These are phyloP conservation scores for Neonectria neomacrospora DNA, from an alignment of 2,329 filamentous ascomycete species.

Conservation along the genomic window DNA sequence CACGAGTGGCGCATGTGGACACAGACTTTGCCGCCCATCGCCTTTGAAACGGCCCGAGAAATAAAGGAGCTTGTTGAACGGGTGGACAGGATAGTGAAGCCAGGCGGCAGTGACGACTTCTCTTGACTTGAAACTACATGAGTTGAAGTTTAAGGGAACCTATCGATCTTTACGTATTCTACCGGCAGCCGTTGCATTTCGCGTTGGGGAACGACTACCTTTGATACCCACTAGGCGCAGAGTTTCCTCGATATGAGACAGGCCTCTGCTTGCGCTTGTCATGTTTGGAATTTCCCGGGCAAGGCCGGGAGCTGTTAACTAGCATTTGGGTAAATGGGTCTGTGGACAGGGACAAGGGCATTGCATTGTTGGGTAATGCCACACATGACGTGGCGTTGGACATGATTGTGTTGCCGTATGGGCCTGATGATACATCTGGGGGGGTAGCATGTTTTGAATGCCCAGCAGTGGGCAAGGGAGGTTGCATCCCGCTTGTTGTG, in stretches of 20 bases:
- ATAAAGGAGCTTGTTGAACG: slow-evolving; percentile 75
- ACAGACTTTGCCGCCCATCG: slow-evolving; percentile 80
- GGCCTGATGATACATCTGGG: slow-evolving; percentile 24
- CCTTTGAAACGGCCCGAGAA: slow-evolving; percentile 87
- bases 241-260: slow-evolving; percentile 10
- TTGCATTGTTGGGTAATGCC: slow-evolving; percentile 41
- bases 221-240: slow-evolving; percentile 14
- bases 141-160: not conserved
- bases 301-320: slow-evolving; percentile 9
- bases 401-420: slow-evolving; percentile 37
- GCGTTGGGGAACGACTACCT: slow-evolving; percentile 2
- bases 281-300: slow-evolving; percentile 21
- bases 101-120: slow-evolving; percentile 57
- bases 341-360: slow-evolving; percentile 26
- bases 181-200: not conserved
- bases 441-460: slow-evolving; percentile 21
- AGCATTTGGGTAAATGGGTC: slow-evolving; percentile 27
- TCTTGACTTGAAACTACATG: slow-evolving; percentile 48
- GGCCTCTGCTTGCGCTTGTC: slow-evolving; percentile 2
- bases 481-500: slow-evolving; percentile 24
- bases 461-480: slow-evolving; percentile 1
- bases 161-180: not conserved
- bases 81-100: slow-evolving; percentile 52
- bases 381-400: slow-evolving; percentile 42
- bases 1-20: slow-evolving; percentile 72